A percentile compares a stretch with the other conserved stretches of the same genome.
These are phyloP conservation scores for Fusarium euwallaceae DNA, from an alignment of 2,329 filamentous ascomycete species.

Conservation along the genomic window DNA sequence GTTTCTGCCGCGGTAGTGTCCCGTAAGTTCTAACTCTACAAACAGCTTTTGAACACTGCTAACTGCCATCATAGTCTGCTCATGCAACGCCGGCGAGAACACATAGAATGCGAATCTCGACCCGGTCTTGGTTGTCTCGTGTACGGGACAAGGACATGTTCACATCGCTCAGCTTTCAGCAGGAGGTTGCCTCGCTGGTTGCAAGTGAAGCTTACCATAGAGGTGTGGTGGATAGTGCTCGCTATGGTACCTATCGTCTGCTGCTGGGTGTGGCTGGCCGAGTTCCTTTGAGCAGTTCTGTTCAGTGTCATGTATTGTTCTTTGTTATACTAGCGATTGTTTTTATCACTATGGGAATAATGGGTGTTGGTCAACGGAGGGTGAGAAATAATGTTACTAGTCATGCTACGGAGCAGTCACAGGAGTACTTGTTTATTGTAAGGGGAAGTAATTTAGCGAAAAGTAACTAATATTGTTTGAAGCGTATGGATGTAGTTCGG, in stretches of 20 bases:
- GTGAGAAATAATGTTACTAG: not conserved
- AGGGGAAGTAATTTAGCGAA: not conserved
- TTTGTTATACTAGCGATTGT: not conserved
- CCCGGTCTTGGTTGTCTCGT: constrained; percentile 69
- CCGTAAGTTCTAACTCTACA: constrained; percentile 57
- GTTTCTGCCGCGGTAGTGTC: constrained; percentile 72
- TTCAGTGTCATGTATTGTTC: not conserved
- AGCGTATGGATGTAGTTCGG: not conserved
- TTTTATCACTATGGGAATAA: not conserved
- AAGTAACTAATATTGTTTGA: not conserved
- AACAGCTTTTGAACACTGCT: not conserved
- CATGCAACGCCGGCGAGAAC: constrained; percentile 71
- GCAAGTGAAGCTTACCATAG: constrained; percentile 58
- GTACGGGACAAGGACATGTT: constrained; percentile 63
- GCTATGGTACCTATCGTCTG: constrained; percentile 56
- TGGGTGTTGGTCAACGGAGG: not conserved
- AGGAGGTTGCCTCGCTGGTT: constrained; percentile 62
- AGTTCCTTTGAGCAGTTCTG: constrained; percentile 29
- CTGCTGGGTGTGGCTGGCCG: constrained; percentile 54
- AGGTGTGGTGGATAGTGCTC: constrained; percentile 64
- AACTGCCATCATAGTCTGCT: constrained; percentile 57
- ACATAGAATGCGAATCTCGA: constrained; percentile 71
- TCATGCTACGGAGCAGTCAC: not conserved
- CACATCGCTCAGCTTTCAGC: constrained; percentile 59
- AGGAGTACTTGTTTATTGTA: not conserved